Percentiles rank a stretch among this genome's conserved stretches.
phyloP scores from a whole-genome alignment of 192 early-diverging fungal species.

The Coemansia sp. region DNA sequence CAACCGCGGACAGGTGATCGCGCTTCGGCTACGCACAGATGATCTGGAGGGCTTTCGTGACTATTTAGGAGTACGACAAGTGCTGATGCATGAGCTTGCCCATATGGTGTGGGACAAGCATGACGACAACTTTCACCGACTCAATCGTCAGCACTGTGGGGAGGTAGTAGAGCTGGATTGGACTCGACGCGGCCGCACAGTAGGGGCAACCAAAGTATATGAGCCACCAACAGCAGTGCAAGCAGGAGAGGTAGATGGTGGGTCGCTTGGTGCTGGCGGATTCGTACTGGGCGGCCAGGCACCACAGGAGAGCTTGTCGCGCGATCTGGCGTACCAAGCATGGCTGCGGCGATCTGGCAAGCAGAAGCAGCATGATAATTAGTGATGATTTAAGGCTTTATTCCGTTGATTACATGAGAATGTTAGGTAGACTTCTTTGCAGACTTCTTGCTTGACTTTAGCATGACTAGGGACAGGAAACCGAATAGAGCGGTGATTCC shows the following conservation, averaged over 20 bases:
- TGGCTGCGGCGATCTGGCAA: constrained; percentile 14
- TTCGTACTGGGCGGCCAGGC: constrained; percentile 47
- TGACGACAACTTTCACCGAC: constrained; percentile 41
- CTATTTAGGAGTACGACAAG: constrained; percentile 27
- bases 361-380: neutral
- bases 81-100: constrained; percentile 54
- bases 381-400: constrained; percentile 1
- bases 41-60: constrained; percentile 43
- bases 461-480: constrained; percentile 84
- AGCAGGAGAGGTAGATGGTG: constrained; percentile 29
- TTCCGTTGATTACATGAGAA: neutral
- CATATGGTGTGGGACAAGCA: constrained; percentile 55
- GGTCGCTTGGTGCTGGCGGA: constrained; percentile 20
- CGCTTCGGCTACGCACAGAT: constrained; percentile 41
- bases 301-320: constrained; percentile 15
- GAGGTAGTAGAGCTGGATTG: constrained; percentile 49
- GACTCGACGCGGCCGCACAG: constrained; percentile 33
- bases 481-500: constrained; percentile 72
- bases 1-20: constrained; percentile 46
- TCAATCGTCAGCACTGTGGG: constrained; percentile 37
- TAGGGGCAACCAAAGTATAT: constrained; percentile 13
- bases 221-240: constrained; percentile 13
- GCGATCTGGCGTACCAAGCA: constrained; percentile 31
- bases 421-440: constrained; percentile 66
- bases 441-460: constrained; percentile 72